Evolutionary conservation across 805 yeast species (phyloP).

Genomic region (Sugiyamaella americana): DNA sequence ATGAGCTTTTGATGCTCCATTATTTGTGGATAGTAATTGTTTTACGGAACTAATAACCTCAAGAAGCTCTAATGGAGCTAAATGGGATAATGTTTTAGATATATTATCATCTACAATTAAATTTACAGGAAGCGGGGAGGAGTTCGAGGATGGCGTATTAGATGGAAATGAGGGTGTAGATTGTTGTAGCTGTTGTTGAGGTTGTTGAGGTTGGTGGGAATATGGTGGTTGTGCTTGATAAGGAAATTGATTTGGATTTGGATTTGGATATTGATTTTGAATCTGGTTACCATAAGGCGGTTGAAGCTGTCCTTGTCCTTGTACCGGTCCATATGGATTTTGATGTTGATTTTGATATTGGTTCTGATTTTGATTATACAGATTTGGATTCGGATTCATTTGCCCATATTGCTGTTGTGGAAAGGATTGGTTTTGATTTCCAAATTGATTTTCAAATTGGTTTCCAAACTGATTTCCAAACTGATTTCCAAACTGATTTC

Average conservation of each 20-base stretch:
- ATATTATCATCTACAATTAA: conserved; percentile 37
- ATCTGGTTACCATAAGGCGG: not conserved
- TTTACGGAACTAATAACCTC: conserved; percentile 51
- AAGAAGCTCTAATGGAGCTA: conserved; percentile 45
- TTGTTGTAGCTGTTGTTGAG: too few relatives aligned
- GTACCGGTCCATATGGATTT: too few relatives aligned
- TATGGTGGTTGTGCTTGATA: not conserved
- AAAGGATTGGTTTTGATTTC: too few relatives aligned
- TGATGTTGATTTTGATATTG: too few relatives aligned
- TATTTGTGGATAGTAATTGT: conserved; percentile 50
- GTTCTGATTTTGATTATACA: not conserved
- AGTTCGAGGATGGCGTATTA: not conserved
- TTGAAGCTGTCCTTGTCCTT: too few relatives aligned
- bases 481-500: too few relatives aligned
- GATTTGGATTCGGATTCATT: not conserved
- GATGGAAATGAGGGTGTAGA: too few relatives aligned
- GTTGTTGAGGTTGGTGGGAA: not conserved
- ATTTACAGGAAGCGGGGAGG: conserved; percentile 33
- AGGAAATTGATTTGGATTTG: too few relatives aligned
- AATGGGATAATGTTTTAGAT: conserved; percentile 43
- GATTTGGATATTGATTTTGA: too few relatives aligned
- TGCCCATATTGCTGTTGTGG: too few relatives aligned
- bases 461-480: too few relatives aligned
- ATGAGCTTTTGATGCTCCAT: conserved; percentile 45
- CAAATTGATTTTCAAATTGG: too few relatives aligned